Base-by-base conservation (phyloP, 176 grass and related monocot species). In the Oryza nivara region DNA sequence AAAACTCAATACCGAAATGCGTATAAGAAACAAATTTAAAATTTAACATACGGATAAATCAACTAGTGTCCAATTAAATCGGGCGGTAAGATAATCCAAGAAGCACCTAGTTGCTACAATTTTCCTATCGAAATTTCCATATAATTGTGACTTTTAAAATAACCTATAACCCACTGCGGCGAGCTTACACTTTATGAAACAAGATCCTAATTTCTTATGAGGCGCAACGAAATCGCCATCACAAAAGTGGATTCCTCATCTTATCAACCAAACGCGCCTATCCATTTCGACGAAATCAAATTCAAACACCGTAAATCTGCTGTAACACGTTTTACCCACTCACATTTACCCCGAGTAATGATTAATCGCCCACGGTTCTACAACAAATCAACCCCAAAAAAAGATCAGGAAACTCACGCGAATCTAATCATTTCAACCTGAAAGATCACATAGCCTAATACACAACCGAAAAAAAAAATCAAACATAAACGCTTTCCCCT, bases 121-220 rank as follows among this genome's bases (percentile, higher is more conserved):
- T 41, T 86, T 23, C 77, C 47, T 68, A 48, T 2, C 14, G 7
- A 43, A 74, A 56, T 25, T 17, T 20, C 7, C n/a, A 4, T 38
- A 12, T 2, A 36, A 54, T 22, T 51, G 30, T 3, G 16, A 17
- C 28, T 51, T 38, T 36, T 20, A 3, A 63, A 63, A 41, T 13
- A 51, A 36, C 25, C 5, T 44, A 67, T 19, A 46, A 34, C 71
- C 30, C 11, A 11, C n/a, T 26, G 64, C 63, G 1, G 6, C 46
- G 10, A 10, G 25, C 23, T 13, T 66, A 46, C 72, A 17, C 17
- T 36, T 69, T 15, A 16, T 15, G 15, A 41, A 75, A 69, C 80
- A 70, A 80, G 80, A 84, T 90, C 70, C 75, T 54, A 79, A 84
- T 80, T 83, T 48, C 4, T 3, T 3, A 74, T 61, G 60, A 48